Percentiles rank a stretch among this genome's conserved stretches.
phyloP scores from a whole-genome alignment of 768 basidiomycete genomes.

The Tulasnella sp. region DNA sequence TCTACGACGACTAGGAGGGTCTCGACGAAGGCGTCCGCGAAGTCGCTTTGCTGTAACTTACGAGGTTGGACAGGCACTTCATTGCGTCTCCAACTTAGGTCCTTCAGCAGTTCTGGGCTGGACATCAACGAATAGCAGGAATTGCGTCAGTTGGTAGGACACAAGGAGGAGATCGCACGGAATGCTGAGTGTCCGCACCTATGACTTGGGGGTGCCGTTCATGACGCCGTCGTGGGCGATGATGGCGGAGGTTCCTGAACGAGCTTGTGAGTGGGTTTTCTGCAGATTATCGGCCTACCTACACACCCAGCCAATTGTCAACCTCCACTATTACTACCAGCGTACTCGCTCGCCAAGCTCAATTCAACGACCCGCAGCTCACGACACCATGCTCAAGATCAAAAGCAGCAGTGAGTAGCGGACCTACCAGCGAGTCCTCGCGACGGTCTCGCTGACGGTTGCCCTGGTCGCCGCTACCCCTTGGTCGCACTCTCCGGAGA shows the following conservation, averaged over 20 bases:
- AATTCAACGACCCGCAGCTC: neutral
- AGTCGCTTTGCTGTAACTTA: no score
- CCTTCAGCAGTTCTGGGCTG: no score
- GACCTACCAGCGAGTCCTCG: neutral
- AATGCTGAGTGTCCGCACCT: no score
- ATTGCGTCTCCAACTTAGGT: no score
- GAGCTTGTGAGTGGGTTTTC: neutral
- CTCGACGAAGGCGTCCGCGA: no score
- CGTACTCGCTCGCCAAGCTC: neutral
- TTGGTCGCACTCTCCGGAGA: constrained; percentile 41
- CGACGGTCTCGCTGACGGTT: no score
- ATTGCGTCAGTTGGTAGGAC: no score
- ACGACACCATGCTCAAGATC: neutral
- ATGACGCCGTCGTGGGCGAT: neutral
- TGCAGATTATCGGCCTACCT: neutral
- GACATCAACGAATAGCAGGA: no score
- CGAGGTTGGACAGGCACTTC: no score
- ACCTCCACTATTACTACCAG: neutral
- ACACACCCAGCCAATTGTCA: constrained; percentile 1
- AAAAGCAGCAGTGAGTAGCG: neutral
- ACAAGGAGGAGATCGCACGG: no score
- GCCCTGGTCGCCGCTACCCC: neutral
- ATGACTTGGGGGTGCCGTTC: neutral
- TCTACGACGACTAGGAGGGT: no score
- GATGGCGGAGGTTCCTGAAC: constrained; percentile 19